phyloP scores from a whole-genome alignment of 805 yeast genomes.

The Lachancea thermotolerans region DNA sequence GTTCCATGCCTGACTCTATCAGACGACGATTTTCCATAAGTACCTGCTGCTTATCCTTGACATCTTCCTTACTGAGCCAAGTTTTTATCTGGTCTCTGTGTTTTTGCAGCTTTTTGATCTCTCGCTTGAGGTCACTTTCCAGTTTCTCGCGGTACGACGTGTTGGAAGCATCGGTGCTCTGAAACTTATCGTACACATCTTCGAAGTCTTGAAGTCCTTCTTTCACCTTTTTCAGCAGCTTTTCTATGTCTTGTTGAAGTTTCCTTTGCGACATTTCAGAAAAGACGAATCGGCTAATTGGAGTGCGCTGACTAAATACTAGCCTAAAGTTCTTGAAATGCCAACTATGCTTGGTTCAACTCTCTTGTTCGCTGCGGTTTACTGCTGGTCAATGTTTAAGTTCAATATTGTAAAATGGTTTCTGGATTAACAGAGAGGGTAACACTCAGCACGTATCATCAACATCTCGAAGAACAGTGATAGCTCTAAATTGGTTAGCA shows the following conservation, averaged over 20 bases:
- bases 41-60: slow-evolving; percentile 74
- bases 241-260: slow-evolving; percentile 72
- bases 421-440: too few relatives aligned
- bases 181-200: slow-evolving; percentile 76
- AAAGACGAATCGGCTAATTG: too few relatives aligned
- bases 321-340: too few relatives aligned
- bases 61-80: slow-evolving; percentile 88
- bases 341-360: too few relatives aligned
- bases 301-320: too few relatives aligned
- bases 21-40: slow-evolving; percentile 67
- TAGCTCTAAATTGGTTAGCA: too few relatives aligned
- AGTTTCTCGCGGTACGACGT: slow-evolving; percentile 88
- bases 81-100: slow-evolving; percentile 91
- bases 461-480: too few relatives aligned
- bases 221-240: slow-evolving; percentile 82
- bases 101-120: slow-evolving; percentile 89
- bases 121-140: slow-evolving; percentile 87
- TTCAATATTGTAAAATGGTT: too few relatives aligned
- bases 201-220: slow-evolving; percentile 89
- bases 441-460: too few relatives aligned
- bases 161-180: slow-evolving; percentile 56
- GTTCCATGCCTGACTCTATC: slow-evolving; percentile 82
- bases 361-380: too few relatives aligned
- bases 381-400: too few relatives aligned
- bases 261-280: slow-evolving; percentile 40